Percentiles rank a stretch among this genome's conserved stretches.
phyloP scores from a whole-genome alignment of 108 stramenopile genomes.

The Aurantiochytrium sp. region DNA sequence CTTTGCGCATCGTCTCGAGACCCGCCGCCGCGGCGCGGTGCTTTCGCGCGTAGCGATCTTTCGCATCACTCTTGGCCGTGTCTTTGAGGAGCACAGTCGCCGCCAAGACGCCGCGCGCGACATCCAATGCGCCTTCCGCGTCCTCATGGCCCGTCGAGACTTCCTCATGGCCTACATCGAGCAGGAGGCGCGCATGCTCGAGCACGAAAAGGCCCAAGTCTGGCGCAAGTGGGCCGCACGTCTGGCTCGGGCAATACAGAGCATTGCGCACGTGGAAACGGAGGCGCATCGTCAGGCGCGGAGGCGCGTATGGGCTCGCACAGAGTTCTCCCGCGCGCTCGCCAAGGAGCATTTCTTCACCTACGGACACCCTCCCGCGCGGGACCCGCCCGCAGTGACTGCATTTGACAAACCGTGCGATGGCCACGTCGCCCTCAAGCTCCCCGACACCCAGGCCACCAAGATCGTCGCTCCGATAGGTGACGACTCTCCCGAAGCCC shows the following conservation, averaged over 20 bases:
- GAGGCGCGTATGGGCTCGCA: background rate
- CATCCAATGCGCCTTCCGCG: background rate
- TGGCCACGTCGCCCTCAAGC: background rate
- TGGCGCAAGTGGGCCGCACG: conserved; percentile 5
- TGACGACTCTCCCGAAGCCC: background rate
- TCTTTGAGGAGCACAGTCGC: background rate
- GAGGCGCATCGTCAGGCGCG: background rate
- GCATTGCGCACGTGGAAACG: background rate
- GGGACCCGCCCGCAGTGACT: background rate
- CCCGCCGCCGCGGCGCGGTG: background rate
- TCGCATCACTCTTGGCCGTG: background rate
- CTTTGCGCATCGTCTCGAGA: background rate
- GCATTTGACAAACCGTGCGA: background rate
- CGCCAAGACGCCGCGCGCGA: background rate
- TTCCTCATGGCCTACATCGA: background rate
- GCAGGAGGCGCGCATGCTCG: background rate
- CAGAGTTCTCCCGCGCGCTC: background rate
- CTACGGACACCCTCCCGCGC: background rate
- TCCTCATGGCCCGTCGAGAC: background rate
- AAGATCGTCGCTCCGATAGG: conserved; percentile 19
- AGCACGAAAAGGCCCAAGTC: background rate
- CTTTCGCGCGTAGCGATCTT: background rate
- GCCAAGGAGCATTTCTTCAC: background rate
- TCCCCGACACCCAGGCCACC: background rate
- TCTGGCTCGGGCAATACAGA: background rate